Conservation (phyloP, 2,329 filamentous ascomycete species). For the Microcyclosporella mali region DNA sequence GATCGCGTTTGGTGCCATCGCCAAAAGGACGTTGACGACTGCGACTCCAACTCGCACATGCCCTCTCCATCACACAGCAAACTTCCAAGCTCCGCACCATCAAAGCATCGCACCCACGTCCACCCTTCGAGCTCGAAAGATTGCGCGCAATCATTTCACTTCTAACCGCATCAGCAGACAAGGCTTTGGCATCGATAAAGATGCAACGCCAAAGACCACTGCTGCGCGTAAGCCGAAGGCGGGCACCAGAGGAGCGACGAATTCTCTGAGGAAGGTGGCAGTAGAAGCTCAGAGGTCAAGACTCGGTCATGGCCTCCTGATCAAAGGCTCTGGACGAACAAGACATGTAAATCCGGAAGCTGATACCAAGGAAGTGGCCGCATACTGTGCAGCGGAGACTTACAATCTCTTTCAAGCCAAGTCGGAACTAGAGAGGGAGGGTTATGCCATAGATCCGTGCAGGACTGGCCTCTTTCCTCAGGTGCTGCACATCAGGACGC, state of each 20-base stretch:
- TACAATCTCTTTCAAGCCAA: slow-evolving; percentile 56
- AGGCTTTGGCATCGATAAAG: slow-evolving; percentile 4
- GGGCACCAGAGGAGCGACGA: slow-evolving; percentile 51
- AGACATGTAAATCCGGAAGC: slow-evolving; percentile 43
- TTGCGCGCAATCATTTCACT: slow-evolving; percentile 24
- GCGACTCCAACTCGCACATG: slow-evolving; percentile 13
- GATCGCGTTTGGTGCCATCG: slow-evolving; percentile 24
- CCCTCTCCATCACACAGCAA: slow-evolving; percentile 12
- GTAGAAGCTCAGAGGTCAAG: slow-evolving; percentile 69
- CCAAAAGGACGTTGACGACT: slow-evolving; percentile 22
- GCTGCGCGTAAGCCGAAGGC: slow-evolving; percentile 12
- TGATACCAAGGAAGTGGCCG: slow-evolving; percentile 50
- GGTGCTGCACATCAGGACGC: slow-evolving; percentile 54
- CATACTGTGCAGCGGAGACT: slow-evolving; percentile 62
- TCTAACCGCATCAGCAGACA: slow-evolving; percentile 15
- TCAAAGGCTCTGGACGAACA: slow-evolving; percentile 42
- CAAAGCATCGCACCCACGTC: slow-evolving; percentile 18
- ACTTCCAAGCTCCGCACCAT: slow-evolving; percentile 11
- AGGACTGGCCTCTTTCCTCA: slow-evolving; percentile 58
- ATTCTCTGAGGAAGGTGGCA: slow-evolving; percentile 75
- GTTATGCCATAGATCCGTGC: slow-evolving; percentile 58
- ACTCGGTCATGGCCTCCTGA: slow-evolving; percentile 37
- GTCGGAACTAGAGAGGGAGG: slow-evolving; percentile 51
- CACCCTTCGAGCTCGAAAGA: slow-evolving; percentile 12
- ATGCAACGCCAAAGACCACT: no score